phyloP scores from a whole-genome alignment of 2,329 filamentous ascomycete genomes.

The Xylariaceae sp. region DNA sequence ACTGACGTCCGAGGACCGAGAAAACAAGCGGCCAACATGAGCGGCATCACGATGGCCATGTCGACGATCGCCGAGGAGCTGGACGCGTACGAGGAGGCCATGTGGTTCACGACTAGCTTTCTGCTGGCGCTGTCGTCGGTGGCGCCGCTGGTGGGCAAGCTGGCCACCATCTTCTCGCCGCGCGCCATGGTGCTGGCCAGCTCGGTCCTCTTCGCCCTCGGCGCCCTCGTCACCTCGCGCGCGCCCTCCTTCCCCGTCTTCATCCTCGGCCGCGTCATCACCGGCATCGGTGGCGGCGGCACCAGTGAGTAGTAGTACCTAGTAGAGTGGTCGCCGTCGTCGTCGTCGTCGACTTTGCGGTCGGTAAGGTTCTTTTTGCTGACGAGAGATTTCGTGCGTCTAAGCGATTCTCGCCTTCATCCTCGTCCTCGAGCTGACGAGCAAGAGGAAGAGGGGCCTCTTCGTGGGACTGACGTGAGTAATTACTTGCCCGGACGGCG shows the following conservation, averaged over 20 bases:
- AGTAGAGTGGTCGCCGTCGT: too few relatives aligned
- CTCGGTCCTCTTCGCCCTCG: constrained; percentile 49
- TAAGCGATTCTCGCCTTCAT: constrained; percentile 64
- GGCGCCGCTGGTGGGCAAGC: constrained; percentile 62
- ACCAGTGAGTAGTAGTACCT: constrained; percentile 42
- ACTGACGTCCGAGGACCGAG: too few relatives aligned
- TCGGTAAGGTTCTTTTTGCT: too few relatives aligned
- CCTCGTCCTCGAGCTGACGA: constrained; percentile 66
- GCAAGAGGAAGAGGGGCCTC: constrained; percentile 59
- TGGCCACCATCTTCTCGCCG: constrained; percentile 68
- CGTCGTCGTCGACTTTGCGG: too few relatives aligned
- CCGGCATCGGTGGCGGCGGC: constrained; percentile 63
- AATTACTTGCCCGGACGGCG: too few relatives aligned
- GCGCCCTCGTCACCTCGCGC: constrained; percentile 56
- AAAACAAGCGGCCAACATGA: constrained; percentile 68
- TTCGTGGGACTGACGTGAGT: constrained; percentile 58
- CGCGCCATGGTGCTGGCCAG: constrained; percentile 57
- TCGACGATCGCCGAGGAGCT: constrained; percentile 68
- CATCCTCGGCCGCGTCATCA: constrained; percentile 58
- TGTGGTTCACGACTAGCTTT: constrained; percentile 77
- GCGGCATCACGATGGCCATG: constrained; percentile 74
- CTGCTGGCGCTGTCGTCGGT: constrained; percentile 55
- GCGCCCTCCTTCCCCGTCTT: constrained; percentile 55
- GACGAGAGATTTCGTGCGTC: too few relatives aligned
- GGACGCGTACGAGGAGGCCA: constrained; percentile 62